Conservation (phyloP, 78 protist species). For the Tieghemostelium lacteum region DNA sequence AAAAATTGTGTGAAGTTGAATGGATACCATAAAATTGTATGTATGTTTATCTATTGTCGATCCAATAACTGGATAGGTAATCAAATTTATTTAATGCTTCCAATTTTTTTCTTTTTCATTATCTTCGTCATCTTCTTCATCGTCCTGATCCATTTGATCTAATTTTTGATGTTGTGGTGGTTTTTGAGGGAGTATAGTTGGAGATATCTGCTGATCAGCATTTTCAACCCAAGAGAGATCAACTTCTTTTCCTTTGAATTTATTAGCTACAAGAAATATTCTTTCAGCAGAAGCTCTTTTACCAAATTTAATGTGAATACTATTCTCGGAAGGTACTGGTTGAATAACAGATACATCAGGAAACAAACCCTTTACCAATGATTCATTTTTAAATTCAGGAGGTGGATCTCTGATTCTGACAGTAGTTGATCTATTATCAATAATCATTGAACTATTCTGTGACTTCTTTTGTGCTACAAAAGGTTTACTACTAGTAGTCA, state of each 20-base stretch:
- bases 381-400: slow-evolving; percentile 45
- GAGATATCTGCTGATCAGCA: background rate
- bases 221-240: slow-evolving; percentile 40
- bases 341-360: slow-evolving; percentile 12
- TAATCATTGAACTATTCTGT: slow-evolving; percentile 18
- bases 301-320: slow-evolving; percentile 47
- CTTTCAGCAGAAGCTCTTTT: slow-evolving; percentile 66
- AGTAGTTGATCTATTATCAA: slow-evolving; percentile 60
- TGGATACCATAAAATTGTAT: no score
- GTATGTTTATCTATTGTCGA: no score
- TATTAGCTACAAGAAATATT: slow-evolving; percentile 64
- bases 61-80: no score
- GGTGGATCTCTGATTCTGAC: slow-evolving; percentile 61
- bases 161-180: background rate
- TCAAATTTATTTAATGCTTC: slow-evolving; percentile 47
- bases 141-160: background rate
- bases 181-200: background rate
- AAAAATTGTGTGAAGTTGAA: background rate
- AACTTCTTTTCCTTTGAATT: slow-evolving; percentile 43
- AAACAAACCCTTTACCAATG: slow-evolving; percentile 18
- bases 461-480: background rate
- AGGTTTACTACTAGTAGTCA: background rate
- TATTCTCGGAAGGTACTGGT: background rate
- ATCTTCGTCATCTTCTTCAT: slow-evolving; percentile 28
- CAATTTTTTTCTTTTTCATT: slow-evolving; percentile 31